phyloP scores from a whole-genome alignment of 768 basidiomycete genomes.

The Cystofilobasidium capitatum region DNA sequence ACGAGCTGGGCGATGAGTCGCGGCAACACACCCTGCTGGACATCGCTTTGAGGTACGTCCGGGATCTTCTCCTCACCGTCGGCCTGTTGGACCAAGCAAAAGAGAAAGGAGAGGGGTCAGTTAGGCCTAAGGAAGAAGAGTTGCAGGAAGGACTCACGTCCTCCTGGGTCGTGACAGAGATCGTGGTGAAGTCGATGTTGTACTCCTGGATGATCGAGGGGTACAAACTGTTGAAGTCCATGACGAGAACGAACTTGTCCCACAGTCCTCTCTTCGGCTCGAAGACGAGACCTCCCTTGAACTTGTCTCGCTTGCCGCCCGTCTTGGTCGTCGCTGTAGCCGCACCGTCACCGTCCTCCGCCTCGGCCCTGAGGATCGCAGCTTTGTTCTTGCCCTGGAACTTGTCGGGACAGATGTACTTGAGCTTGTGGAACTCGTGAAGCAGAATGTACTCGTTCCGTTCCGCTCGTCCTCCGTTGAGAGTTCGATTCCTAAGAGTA shows the following conservation, averaged over 20 bases:
- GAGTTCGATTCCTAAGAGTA: constrained; percentile 73
- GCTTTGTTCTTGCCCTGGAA: constrained; percentile 44
- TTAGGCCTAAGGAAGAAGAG: not conserved
- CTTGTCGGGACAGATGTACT: constrained; percentile 96
- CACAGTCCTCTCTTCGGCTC: constrained; percentile 91
- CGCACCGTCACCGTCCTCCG: constrained; percentile 45
- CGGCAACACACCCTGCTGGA: constrained; percentile 81
- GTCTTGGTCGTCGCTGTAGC: constrained; percentile 39
- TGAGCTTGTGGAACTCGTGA: constrained; percentile 92
- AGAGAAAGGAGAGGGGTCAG: constrained; percentile 29
- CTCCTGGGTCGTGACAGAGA: constrained; percentile 58
- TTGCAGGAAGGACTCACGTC: constrained; percentile 38
- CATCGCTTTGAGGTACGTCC: constrained; percentile 64
- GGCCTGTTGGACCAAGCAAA: constrained; percentile 39
- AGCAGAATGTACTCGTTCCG: constrained; percentile 98
- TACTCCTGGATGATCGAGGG: constrained; percentile 99
- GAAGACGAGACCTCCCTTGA: constrained; percentile 96
- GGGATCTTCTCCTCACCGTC: constrained; percentile 75
- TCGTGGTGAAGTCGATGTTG: constrained; percentile 97
- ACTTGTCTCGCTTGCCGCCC: constrained; percentile 64
- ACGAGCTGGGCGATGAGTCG: constrained; percentile 96
- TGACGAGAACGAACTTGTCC: constrained; percentile 94
- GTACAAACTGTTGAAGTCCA: constrained; percentile 99
- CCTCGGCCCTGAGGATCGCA: constrained; percentile 32
- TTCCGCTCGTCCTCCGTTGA: constrained; percentile 95